Evolutionary conservation across 1,284 basidiomycete genomes (phyloP), one percentile per base, ranked within the genome.

Genomic region (Cryptococcus maquisensis): DNA sequence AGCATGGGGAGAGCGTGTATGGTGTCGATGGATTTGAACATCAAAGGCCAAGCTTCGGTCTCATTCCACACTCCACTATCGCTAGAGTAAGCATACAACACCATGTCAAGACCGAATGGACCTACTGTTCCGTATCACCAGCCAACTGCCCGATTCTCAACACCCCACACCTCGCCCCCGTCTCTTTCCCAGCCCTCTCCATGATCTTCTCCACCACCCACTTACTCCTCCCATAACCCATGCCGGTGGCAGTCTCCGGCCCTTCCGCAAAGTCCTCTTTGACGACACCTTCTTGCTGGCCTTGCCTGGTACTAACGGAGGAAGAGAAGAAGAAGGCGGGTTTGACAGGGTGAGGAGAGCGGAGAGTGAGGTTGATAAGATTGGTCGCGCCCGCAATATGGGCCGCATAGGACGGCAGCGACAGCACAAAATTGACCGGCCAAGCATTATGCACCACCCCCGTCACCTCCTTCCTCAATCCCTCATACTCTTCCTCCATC

Each of bases 151-250:
- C 74, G 28, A 76, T 71, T 24, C 82, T 67, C 24, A 83, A 59
- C 2, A 82, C 75, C 8, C 77, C 78, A 5, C 76, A 76, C 23
- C 65, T 55, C 15, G 80, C 66, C 6, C 49, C 5, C 60, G 66
- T 28, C 62, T 76, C 41, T 58, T 62, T 37, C 61, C 65, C 26
- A 64, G 72, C 32, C 75, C 79, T 39, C 60, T 81, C 75, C 60
- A 81, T 81, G 0, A 85, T 52, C 61, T 81, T 81, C 74, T 86
- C 84, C 0, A 79, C 80, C 0, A 84, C 81, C 83, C 83, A 85
- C 65, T 86, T 86, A 50, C 72, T 78, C 49, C 79, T 67, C 5
- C 81, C 83, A 60, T 85, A 85, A 23, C 83, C 83, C 51, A 83
- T 81, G 3, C 57, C 59, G 8, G 58, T 67, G 3, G 71, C 71